These are phyloP conservation scores for Lichtheimia ramosa DNA, from an alignment of 371 early-diverging fungal species.

Conservation along the genomic window DNA sequence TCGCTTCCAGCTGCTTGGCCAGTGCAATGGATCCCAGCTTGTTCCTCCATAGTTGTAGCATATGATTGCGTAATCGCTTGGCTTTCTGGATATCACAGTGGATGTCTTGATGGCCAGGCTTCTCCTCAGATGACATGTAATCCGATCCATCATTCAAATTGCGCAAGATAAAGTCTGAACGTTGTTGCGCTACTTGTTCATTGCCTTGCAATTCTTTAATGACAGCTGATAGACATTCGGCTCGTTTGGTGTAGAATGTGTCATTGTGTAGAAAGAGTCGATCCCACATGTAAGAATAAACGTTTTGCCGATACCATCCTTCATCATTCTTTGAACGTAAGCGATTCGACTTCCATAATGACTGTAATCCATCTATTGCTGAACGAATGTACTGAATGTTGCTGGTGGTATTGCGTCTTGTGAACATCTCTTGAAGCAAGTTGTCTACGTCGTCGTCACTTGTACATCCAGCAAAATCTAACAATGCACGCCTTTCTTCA, in stretches of 20 bases:
- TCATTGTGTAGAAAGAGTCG: neutral
- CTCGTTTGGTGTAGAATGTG: neutral
- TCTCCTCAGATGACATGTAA: conserved; percentile 1
- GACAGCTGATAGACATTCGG: conserved; percentile 7
- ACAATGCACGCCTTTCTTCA: too few relatives aligned
- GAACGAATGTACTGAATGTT: too few relatives aligned
- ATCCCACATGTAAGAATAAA: neutral
- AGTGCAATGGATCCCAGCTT: neutral
- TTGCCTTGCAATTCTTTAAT: neutral
- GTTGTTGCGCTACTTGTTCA: neutral
- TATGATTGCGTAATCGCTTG: neutral
- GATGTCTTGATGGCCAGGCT: neutral
- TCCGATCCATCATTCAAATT: neutral
- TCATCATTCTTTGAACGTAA: neutral
- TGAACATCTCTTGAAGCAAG: too few relatives aligned
- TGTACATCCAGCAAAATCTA: too few relatives aligned
- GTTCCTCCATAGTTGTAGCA: conserved; percentile 6
- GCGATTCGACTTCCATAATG: too few relatives aligned
- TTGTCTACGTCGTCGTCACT: too few relatives aligned
- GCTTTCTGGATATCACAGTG: neutral
- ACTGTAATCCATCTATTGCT: too few relatives aligned
- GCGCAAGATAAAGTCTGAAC: neutral
- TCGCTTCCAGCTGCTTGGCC: neutral
- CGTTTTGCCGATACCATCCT: neutral
- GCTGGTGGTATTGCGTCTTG: too few relatives aligned